Conservation (phyloP, 2,329 filamentous ascomycete species). For the Colletotrichum noveboracense region DNA sequence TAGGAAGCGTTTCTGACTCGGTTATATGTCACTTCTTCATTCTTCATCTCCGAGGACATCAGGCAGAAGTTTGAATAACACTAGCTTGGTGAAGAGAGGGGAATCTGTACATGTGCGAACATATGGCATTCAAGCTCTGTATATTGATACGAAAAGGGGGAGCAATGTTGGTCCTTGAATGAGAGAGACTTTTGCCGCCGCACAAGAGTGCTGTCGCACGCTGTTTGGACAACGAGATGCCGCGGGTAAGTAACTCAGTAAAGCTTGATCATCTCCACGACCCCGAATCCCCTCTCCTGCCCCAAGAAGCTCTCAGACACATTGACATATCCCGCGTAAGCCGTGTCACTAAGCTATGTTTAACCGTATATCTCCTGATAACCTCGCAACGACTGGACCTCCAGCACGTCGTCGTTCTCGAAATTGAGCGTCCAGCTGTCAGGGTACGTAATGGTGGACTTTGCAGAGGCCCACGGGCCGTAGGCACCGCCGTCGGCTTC, state of each 20-base stretch:
- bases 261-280: neutral
- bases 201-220: neutral
- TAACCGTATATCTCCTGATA: neutral
- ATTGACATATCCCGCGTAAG: neutral
- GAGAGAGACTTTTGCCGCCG: neutral
- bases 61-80: accelerated
- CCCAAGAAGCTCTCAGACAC: neutral
- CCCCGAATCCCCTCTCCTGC: neutral
- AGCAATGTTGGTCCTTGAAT: neutral
- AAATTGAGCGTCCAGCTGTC: neutral
- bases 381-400: neutral
- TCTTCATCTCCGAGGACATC: neutral
- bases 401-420: neutral
- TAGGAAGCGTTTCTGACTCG: neutral
- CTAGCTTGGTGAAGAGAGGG: neutral
- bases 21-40: neutral
- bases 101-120: neutral
- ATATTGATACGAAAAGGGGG: neutral
- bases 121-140: neutral
- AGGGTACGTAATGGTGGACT: neutral
- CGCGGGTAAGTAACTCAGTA: neutral
- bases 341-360: neutral
- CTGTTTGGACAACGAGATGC: neutral
- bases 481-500: neutral
- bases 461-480: neutral